Evolutionary conservation across 768 basidiomycete genomes (phyloP), one percentile per base, ranked within the genome.

Genomic region (Pleurotus cornucopiae): DNA sequence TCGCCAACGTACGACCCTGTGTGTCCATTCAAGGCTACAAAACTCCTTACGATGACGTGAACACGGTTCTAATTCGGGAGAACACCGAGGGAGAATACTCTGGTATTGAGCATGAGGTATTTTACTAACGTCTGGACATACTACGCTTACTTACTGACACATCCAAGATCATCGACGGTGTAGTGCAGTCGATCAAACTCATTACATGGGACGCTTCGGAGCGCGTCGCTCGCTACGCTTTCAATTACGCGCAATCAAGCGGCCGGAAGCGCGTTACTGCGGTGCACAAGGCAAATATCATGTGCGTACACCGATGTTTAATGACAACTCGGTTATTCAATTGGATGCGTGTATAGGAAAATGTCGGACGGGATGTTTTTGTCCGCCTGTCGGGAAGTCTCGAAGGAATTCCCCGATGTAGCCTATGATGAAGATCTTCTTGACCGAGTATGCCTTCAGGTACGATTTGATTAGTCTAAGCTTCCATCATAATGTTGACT

Each of bases 291-390:
- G 97, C 97, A 20, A 97, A 96, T 69, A 98, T 99, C 79, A 98
- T 98, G 96, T 94, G 61, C 57, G 89, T 74, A 16, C 20, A 9
- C 30, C 11, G 30, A 7, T 34, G 30, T 11, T 34, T 11, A 11
- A 34, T 34, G 30, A 11, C 30, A 34, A 34, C 7, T 34, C 7
- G 7, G 11, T 34, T 34, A 34, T 34, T 34, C 30, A 34, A 34
- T 16, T 51, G 25, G 41, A n/a, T 23, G 26, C 2, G 21, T 56
- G 21, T 13, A 20, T 66, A 97, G 94, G 94, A 98, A 98, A 87
- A 94, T 98, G 90, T 98, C 96, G 16, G 97, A 99, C 70, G 97
- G 97, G 59, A 97, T 98, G 94, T 99, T 99, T 82, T 77, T 99
- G 72, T 89, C 92, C 40, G 97, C 97, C 20, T 98, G 97, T 73